These are phyloP conservation scores for Brassica incana DNA, from an alignment of 345 rosid species.

Conservation along the genomic window DNA sequence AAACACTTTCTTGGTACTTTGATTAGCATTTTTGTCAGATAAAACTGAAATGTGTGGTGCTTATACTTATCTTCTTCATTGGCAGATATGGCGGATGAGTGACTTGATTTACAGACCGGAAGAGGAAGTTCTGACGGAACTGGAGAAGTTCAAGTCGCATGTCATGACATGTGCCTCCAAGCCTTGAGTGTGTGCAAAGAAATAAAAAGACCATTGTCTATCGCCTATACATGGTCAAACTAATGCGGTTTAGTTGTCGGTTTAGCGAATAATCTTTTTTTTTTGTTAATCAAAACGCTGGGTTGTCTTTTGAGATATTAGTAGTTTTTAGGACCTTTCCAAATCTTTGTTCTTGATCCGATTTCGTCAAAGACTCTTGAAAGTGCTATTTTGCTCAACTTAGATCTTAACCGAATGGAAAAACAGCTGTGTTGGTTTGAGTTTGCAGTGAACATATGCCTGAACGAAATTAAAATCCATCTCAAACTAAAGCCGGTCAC, in stretches of 20 bases:
- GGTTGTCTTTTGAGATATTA: constrained; percentile 20
- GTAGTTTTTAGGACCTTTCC: constrained; percentile 30
- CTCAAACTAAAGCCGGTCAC: background rate
- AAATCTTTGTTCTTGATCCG: constrained; percentile 9
- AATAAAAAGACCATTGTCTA: background rate
- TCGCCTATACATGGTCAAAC: constrained; percentile 17
- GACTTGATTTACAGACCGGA: constrained; percentile 94
- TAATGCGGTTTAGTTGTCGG: background rate
- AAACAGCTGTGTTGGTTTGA: background rate
- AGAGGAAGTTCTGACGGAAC: constrained; percentile 88
- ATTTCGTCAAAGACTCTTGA: background rate
- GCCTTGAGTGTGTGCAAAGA: constrained; percentile 42
- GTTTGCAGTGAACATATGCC: background rate
- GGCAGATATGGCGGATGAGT: constrained; percentile 97
- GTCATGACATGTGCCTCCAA: constrained; percentile 71
- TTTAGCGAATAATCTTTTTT: constrained; percentile 9
- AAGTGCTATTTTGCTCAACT: background rate
- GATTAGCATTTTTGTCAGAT: background rate
- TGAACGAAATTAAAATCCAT: background rate
- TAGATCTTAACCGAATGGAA: constrained; percentile 9
- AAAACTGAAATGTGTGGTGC: background rate
- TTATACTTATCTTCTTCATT: constrained; percentile 6
- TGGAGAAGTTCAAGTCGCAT: constrained; percentile 91
- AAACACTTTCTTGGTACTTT: background rate
- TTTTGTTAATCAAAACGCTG: constrained; percentile 12